Percentiles rank a stretch among this genome's conserved stretches.
Conservation (phyloP, 2,329 filamentous ascomycete genomes). For the Fusarium haematococcum region DNA sequence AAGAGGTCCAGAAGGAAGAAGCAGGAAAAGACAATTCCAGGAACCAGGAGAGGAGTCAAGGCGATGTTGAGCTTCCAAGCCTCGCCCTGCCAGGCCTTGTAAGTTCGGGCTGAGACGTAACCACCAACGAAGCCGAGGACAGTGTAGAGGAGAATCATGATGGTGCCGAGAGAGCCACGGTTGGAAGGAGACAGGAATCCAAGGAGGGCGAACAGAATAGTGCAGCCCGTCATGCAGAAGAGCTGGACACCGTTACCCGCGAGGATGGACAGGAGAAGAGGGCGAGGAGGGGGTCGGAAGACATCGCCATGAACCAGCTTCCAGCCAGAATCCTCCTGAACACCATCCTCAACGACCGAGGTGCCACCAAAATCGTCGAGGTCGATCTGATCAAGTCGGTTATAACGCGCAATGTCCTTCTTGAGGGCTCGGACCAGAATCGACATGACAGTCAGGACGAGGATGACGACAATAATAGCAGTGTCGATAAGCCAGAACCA, state of each 20-base stretch:
- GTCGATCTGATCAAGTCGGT: slow-evolving; percentile 90
- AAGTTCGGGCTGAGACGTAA: slow-evolving; percentile 88
- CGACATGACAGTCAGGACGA: slow-evolving; percentile 92
- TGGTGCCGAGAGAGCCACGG: slow-evolving; percentile 91
- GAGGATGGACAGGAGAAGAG: slow-evolving; percentile 86
- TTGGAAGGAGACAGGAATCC: slow-evolving; percentile 97
- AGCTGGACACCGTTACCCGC: slow-evolving; percentile 95
- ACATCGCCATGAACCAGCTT: slow-evolving; percentile 98
- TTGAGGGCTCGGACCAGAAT: slow-evolving; percentile 87
- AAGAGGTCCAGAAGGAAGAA: slow-evolving; percentile 98
- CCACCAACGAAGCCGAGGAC: slow-evolving; percentile 92
- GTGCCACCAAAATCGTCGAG: slow-evolving; percentile 89
- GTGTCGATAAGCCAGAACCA: slow-evolving; percentile 99
- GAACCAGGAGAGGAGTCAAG: slow-evolving; percentile 86
- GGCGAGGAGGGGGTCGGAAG: slow-evolving; percentile 87
- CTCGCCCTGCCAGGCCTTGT: slow-evolving; percentile 94
- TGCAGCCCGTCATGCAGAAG: slow-evolving; percentile 97
- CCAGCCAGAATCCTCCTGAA: slow-evolving; percentile 98
- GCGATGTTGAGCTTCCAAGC: slow-evolving; percentile 95
- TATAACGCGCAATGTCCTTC: slow-evolving; percentile 97
- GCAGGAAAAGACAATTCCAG: slow-evolving; percentile 83
- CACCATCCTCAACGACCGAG: slow-evolving; percentile 85
- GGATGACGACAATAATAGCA: slow-evolving; percentile 91
- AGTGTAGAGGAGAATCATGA: slow-evolving; percentile 93
- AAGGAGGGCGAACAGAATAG: slow-evolving; percentile 91